A percentile compares a stretch with the other conserved stretches of the same genome.
These are phyloP conservation scores for Sungouiozyma intestinalis DNA, from an alignment of 805 yeast species.

Conservation along the genomic window DNA sequence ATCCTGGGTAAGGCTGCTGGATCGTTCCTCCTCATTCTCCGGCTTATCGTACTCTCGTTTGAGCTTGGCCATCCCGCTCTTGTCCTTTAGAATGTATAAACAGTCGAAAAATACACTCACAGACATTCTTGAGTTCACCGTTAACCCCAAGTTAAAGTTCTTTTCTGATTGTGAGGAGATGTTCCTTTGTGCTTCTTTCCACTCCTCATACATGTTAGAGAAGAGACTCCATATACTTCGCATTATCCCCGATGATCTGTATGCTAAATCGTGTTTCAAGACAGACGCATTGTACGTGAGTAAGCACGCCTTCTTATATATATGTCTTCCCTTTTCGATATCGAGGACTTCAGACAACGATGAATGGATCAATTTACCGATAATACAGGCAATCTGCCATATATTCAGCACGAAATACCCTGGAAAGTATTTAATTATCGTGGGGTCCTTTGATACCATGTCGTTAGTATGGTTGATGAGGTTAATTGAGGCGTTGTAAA, in stretches of 20 bases:
- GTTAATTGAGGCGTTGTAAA: conserved; percentile 71
- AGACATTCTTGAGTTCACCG: conserved; percentile 75
- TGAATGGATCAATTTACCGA: conserved; percentile 71
- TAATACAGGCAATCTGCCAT: conserved; percentile 88
- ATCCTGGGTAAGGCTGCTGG: not conserved
- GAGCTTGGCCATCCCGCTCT: conserved; percentile 74
- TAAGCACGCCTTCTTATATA: conserved; percentile 56
- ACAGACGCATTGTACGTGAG: conserved; percentile 73
- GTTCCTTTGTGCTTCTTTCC: conserved; percentile 21
- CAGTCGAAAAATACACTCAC: conserved; percentile 91
- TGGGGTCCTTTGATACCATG: conserved; percentile 48
- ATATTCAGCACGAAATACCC: conserved; percentile 69
- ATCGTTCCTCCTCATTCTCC: not conserved
- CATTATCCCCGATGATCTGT: conserved; percentile 89
- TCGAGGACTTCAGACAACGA: conserved; percentile 58
- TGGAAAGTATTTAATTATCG: conserved; percentile 69
- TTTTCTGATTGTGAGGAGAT: not conserved
- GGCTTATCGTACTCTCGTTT: conserved; percentile 25
- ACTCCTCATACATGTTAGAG: conserved; percentile 51
- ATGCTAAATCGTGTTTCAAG: conserved; percentile 84
- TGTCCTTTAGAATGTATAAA: conserved; percentile 71
- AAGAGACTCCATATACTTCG: conserved; percentile 87
- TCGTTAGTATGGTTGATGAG: conserved; percentile 56
- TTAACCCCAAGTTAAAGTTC: conserved; percentile 35
- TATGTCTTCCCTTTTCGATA: conserved; percentile 55